Evolutionary conservation across 768 basidiomycete genomes (phyloP), one percentile per base, ranked within the genome.

Genomic region (Arthromyces matolae): DNA sequence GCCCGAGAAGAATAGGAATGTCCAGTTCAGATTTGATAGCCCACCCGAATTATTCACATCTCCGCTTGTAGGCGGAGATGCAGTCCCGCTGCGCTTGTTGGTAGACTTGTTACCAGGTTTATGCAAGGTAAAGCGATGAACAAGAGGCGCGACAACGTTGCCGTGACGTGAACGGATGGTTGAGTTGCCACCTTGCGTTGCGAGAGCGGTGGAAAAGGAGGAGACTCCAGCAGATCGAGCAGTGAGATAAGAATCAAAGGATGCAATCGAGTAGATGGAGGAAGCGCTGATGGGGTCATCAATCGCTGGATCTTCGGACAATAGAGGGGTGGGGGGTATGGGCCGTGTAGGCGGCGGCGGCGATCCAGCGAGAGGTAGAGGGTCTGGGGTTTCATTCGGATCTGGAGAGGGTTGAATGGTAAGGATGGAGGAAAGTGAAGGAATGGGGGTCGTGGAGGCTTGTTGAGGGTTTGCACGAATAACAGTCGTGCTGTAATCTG

Each of bases 111-210:
- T 71, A 3, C 89, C 89, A 13, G 90, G 89, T 63, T 86, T 89
- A 57, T 93, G 75, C 25, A 93, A 75, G 18, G 91, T 86, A 72
- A 94, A 94, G 14, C 93, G 84, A 63, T 93, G 92, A 3, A 91
- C 75, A 42, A 83, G 72, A 0, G 81, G 75, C 3, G 70, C 65
- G 5, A 72, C 55, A 45, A 61, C 70, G 53, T 70, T 68, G 16
- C 66, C 69, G 19, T 67, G 64, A 1, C 77, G 55, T 3, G 77
- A 70, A 28, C 71, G 71, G 39, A 85, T 75, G 6, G 85, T 86
- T 1, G 86, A 88, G 19, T 84, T 81, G 16, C 86, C 83, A 9
- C 86, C 89, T 55, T 88, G 84, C 0, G 88, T 91, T 4, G 89
- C 89, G 13, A 72, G 73, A 1, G 87, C 77, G 23, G 64, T 72